Base-by-base conservation (phyloP, 176 grass and related monocot genomes). In the Juncus inflexus region DNA sequence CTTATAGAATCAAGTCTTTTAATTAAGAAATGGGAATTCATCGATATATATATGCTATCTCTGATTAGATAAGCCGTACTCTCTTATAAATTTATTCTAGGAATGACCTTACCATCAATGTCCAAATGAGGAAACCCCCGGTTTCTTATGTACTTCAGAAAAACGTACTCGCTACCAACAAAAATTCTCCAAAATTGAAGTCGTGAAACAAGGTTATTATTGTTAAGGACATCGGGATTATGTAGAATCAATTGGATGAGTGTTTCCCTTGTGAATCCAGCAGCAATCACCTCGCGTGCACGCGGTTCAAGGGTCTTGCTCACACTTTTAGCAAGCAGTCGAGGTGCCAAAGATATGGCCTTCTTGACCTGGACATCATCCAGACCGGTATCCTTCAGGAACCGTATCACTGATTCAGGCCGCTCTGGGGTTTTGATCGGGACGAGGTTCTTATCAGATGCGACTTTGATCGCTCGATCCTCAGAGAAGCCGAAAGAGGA, bases 131-230 rank as follows among this genome's bases (percentile, higher is more conserved):
- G 2, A 0, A 62, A 35, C 8, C 35, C 35, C 3, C 37, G 0
- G 2, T 69, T 69, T 3, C 0, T 62, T 3, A 62, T 41, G 12
- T 37, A 37, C 11, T 62, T 39, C n/a, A 62, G 12, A 5, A 79
- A 54, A 16, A 69, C 15, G 1, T 63, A 3, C 9, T 64, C 64
- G 3, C 58, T 71, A 12, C 60, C 65, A 3, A 75, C 73, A 15
- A 69, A 4, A 3, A 50, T 12, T 43, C 58, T 63, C 14, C 57
- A 69, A 58, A 83, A 72, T 11, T 62, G 35, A 6, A 87, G 38
- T 0, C 15, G 78, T 9, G 43, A 12, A 13, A 50, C 15, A 53
- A 76, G 2, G 66, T 61, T 36, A 55, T 41, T n/a, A 42, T n/a
- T 4, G 35, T 14, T 12, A 14, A 88, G 11, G 37, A 11, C 11